These are phyloP conservation scores for Beauveria rudraprayagi DNA, from an alignment of 2,329 filamentous ascomycete genomes.

Conservation along the genomic window DNA sequence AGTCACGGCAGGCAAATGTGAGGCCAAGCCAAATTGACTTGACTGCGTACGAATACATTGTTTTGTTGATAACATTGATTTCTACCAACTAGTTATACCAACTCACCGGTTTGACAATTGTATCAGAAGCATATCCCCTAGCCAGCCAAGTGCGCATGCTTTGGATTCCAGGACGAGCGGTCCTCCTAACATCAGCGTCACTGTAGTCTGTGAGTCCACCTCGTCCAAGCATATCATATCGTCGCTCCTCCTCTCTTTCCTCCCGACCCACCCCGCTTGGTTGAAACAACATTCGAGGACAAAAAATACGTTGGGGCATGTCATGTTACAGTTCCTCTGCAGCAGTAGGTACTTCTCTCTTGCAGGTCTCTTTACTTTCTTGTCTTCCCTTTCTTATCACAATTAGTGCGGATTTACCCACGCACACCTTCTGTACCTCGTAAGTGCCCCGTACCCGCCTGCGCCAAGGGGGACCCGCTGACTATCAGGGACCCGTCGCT, in stretches of 20 bases:
- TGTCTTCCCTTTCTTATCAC: neutral
- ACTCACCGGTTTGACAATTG: neutral
- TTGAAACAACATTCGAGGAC: neutral
- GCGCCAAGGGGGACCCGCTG: neutral
- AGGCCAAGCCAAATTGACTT: neutral
- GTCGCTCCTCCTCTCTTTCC: neutral
- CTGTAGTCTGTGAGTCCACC: neutral
- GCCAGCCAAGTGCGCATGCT: neutral
- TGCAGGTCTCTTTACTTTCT: neutral
- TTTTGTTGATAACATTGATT: neutral
- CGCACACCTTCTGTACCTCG: neutral
- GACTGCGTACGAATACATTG: neutral
- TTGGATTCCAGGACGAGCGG: neutral
- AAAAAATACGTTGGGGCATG: neutral
- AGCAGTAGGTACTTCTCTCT: neutral
- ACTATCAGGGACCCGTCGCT: conserved; percentile 1
- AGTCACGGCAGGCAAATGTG: neutral
- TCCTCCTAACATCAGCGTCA: neutral
- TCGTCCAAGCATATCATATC: neutral
- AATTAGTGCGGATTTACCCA: neutral
- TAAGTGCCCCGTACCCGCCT: neutral
- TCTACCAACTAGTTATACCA: neutral
- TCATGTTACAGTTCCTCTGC: neutral
- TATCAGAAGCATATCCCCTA: neutral
- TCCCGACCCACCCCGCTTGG: neutral